phyloP scores from a whole-genome alignment of 2,329 filamentous ascomycete genomes.

The Gnomoniopsis smithogilvyi region DNA sequence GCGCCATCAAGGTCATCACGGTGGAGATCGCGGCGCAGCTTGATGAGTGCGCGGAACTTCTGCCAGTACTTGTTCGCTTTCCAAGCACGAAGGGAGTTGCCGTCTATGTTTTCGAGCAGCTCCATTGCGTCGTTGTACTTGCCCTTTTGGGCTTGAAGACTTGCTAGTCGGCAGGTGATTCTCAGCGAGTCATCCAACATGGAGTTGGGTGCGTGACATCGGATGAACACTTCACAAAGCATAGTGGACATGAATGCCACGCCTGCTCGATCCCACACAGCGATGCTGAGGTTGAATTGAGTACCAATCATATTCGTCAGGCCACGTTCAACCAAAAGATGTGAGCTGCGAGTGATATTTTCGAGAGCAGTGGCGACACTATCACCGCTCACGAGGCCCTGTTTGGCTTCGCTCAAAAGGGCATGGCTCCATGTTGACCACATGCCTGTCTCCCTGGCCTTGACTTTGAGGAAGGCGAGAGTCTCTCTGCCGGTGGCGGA shows the following conservation, averaged over 20 bases:
- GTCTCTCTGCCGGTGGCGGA: conserved; percentile 77
- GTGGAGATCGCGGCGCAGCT: conserved; percentile 60
- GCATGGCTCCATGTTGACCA: conserved; percentile 82
- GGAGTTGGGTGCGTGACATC: conserved; percentile 60
- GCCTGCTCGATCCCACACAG: conserved; percentile 75
- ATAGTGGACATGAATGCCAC: conserved; percentile 51
- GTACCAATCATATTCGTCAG: conserved; percentile 70
- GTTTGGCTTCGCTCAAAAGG: conserved; percentile 79
- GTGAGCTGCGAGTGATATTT: conserved; percentile 76
- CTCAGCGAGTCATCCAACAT: conserved; percentile 76
- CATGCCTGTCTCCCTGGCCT: conserved; percentile 83
- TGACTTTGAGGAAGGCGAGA: conserved; percentile 77
- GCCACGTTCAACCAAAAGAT: conserved; percentile 75
- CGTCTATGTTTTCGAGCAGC: conserved; percentile 47
- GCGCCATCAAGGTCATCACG: conserved; percentile 50
- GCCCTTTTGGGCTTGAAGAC: conserved; percentile 63
- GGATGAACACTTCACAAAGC: conserved; percentile 70
- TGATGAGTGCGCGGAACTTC: conserved; percentile 64
- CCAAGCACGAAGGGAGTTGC: conserved; percentile 59
- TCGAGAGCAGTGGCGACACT: conserved; percentile 65
- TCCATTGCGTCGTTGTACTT: conserved; percentile 66
- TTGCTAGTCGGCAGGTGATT: conserved; percentile 67
- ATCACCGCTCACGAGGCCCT: conserved; percentile 70
- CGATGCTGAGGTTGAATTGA: conserved; percentile 68
- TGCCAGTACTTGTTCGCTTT: conserved; percentile 75